These are phyloP conservation scores for Myriosclerotinia duriaeana DNA, from an alignment of 2,329 filamentous ascomycete genomes.

Conservation along the genomic window DNA sequence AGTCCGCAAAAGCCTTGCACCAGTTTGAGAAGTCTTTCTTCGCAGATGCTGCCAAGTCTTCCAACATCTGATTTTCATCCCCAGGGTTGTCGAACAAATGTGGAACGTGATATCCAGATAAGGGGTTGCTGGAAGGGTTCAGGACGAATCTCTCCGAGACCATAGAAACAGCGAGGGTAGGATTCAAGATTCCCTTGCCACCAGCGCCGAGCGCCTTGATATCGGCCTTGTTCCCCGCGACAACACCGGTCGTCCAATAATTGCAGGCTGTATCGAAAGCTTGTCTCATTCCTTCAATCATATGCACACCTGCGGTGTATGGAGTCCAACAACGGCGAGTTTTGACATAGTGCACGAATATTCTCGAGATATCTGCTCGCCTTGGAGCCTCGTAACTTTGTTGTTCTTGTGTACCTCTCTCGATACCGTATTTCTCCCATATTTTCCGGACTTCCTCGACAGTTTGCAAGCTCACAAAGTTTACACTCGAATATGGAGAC, in stretches of 20 bases:
- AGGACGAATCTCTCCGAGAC: neutral
- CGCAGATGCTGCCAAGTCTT: neutral
- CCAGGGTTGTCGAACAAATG: neutral
- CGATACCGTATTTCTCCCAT: constrained; percentile 3
- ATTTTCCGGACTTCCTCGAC: constrained; percentile 10
- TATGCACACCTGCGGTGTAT: constrained; percentile 1
- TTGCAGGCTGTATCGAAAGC: neutral
- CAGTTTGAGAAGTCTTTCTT: neutral
- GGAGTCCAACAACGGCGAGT: neutral
- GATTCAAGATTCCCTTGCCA: neutral
- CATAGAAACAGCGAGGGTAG: neutral
- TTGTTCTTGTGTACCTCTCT: constrained; percentile 5
- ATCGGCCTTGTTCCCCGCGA: neutral
- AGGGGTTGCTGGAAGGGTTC: neutral
- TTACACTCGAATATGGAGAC: neutral
- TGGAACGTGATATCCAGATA: constrained; percentile 1
- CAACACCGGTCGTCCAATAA: constrained; percentile 1
- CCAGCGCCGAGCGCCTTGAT: neutral
- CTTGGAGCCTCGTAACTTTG: neutral
- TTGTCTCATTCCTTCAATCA: neutral
- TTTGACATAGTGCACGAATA: neutral
- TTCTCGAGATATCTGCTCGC: neutral
- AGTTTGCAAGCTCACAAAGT: constrained; percentile 8
- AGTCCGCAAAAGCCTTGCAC: neutral
- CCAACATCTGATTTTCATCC: neutral